phyloP scores from a whole-genome alignment of 169 alveolate species.

The Plasmodium coatneyi region DNA sequence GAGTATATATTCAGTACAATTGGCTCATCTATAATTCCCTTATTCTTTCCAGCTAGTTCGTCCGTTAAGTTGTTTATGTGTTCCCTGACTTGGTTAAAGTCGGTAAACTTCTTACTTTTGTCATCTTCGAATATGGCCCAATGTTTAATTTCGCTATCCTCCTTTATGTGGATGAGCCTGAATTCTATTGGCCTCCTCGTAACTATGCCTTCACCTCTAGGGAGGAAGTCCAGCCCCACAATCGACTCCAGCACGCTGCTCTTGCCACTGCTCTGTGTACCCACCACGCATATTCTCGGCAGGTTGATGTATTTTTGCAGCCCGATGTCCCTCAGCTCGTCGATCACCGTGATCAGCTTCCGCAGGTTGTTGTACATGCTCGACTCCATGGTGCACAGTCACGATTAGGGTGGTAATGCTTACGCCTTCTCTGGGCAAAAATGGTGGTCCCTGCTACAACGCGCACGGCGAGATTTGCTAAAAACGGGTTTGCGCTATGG shows the following conservation, averaged over 20 bases:
- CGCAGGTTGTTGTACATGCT: conserved; percentile 39
- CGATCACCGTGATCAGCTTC: conserved; percentile 72
- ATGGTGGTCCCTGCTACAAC: neutral
- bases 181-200: conserved; percentile 99
- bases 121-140: conserved; percentile 86
- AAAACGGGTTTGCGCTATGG: neutral
- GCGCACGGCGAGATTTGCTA: neutral
- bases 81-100: conserved; percentile 93
- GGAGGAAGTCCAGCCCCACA: conserved; percentile 98
- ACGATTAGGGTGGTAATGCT: neutral
- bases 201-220: conserved; percentile 98
- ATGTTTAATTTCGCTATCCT: conserved; percentile 80
- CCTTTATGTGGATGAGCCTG: conserved; percentile 92
- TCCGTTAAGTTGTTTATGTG: conserved; percentile 92
- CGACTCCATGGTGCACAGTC: conserved; percentile 3
- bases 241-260: conserved; percentile 96
- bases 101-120: conserved; percentile 86
- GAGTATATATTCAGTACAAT: conserved; percentile 96
- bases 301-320: conserved; percentile 93
- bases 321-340: conserved; percentile 94
- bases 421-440: neutral
- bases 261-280: conserved; percentile 91
- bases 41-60: conserved; percentile 92
- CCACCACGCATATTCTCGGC: conserved; percentile 90
- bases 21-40: conserved; percentile 97